Evolutionary conservation across 1,284 basidiomycete genomes (phyloP).

Genomic region (Cutaneotrichosporon cyanovorans): DNA sequence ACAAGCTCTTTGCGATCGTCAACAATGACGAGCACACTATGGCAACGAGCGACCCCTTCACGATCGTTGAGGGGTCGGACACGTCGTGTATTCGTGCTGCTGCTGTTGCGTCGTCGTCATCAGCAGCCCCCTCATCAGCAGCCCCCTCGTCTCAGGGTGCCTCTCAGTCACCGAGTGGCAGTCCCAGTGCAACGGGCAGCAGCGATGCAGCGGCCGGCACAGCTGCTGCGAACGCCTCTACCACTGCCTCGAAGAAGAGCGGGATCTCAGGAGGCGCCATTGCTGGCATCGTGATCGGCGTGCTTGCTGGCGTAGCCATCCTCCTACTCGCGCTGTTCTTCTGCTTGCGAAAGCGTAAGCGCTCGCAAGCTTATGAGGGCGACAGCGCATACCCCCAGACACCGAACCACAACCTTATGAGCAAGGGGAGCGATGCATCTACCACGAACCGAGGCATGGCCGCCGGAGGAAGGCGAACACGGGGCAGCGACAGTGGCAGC

Average conservation of each 20-base stretch:
- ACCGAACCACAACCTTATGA: constrained; percentile 4
- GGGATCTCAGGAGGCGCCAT: constrained; percentile 32
- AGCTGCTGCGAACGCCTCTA: not conserved
- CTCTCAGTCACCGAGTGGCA: no score
- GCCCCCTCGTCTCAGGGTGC: no score
- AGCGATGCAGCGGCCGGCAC: not conserved
- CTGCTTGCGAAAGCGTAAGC: constrained; percentile 4
- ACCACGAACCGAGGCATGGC: no score
- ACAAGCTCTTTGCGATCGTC: constrained; percentile 26
- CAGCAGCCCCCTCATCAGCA: not conserved
- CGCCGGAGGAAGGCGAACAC: no score
- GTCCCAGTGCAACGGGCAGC: no score
- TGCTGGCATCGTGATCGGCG: constrained; percentile 37
- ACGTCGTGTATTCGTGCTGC: constrained; percentile 22
- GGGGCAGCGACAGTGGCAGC: not conserved
- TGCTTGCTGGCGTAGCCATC: constrained; percentile 24
- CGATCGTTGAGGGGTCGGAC: constrained; percentile 23
- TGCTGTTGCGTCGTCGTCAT: not conserved
- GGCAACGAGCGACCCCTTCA: constrained; percentile 14
- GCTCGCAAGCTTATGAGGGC: not conserved
- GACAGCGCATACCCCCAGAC: not conserved
- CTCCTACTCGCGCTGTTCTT: constrained; percentile 22
- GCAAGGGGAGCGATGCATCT: not conserved
- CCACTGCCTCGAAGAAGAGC: constrained; percentile 1
- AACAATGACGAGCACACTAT: constrained; percentile 4